phyloP scores from a whole-genome alignment of 345 rosid species.

The Xanthoceras sorbifolium region DNA sequence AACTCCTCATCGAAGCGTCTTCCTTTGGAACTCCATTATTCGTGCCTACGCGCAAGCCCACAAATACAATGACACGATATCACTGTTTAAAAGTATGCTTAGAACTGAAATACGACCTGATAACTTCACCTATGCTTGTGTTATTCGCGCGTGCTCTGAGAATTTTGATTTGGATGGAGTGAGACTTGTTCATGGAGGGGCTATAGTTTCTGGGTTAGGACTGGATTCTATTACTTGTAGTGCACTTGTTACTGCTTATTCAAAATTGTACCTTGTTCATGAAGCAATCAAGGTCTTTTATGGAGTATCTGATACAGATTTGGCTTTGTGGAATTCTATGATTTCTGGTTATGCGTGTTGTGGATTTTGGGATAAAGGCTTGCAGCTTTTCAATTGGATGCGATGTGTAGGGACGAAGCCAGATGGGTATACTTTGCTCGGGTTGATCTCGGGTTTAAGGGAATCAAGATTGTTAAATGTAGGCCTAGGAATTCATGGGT shows the following conservation, averaged over 20 bases:
- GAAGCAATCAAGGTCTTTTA: slow-evolving; percentile 62
- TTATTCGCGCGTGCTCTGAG: slow-evolving; percentile 64
- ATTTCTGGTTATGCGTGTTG: slow-evolving; percentile 60
- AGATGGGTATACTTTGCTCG: slow-evolving; percentile 75
- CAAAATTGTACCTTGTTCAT: slow-evolving; percentile 46
- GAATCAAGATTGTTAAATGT: slow-evolving; percentile 41
- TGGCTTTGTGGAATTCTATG: slow-evolving; percentile 79
- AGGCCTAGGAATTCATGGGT: slow-evolving; percentile 68
- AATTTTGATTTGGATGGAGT: slow-evolving; percentile 41
- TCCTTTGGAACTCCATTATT: slow-evolving; percentile 81
- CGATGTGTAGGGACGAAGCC: slow-evolving; percentile 43
- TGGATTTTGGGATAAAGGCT: slow-evolving; percentile 53
- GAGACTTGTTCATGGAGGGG: slow-evolving; percentile 57
- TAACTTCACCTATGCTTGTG: slow-evolving; percentile 72
- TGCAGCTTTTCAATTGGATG: slow-evolving; percentile 58
- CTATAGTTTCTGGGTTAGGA: slow-evolving; percentile 55
- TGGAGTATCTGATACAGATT: slow-evolving; percentile 54
- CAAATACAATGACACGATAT: slow-evolving; percentile 33
- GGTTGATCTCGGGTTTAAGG: slow-evolving; percentile 51
- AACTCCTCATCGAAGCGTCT: slow-evolving; percentile 71
- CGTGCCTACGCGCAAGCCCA: slow-evolving; percentile 65
- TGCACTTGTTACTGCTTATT: slow-evolving; percentile 69
- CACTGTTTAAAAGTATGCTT: slow-evolving; percentile 52
- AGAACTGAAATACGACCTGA: slow-evolving; percentile 55
- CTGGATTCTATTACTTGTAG: slow-evolving; percentile 59